These are phyloP conservation scores for Gossypium turneri DNA, from an alignment of 345 rosid species.

Conservation along the genomic window DNA sequence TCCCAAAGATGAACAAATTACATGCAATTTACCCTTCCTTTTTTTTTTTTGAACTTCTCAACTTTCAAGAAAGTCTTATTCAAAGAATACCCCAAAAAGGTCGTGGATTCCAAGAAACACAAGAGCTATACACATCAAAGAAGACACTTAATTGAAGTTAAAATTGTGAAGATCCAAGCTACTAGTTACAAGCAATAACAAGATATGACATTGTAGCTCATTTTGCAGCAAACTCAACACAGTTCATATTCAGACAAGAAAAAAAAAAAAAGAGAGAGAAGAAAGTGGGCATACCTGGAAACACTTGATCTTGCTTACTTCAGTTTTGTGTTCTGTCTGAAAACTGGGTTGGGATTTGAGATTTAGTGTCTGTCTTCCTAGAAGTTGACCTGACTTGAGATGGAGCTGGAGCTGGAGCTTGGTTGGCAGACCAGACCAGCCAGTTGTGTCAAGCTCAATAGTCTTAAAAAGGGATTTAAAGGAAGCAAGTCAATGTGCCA, in stretches of 20 bases:
- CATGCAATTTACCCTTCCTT: not conserved
- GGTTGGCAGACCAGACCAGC: not conserved
- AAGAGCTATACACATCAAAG: not conserved
- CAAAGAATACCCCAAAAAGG: not conserved
- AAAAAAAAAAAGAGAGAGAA: no score
- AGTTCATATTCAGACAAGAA: not conserved
- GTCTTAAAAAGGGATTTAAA: not conserved
- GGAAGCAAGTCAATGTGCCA: conserved; percentile 4
- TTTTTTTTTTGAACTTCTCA: not conserved
- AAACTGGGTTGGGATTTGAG: not conserved
- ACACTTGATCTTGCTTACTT: not conserved
- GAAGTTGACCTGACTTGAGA: not conserved
- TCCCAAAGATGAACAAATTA: not conserved
- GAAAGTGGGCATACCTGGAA: conserved; percentile 2
- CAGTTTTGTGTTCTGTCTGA: not conserved
- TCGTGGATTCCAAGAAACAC: not conserved
- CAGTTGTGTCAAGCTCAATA: not conserved
- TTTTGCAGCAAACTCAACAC: not conserved
- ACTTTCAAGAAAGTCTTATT: not conserved
- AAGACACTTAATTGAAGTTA: not conserved
- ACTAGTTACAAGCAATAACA: not conserved
- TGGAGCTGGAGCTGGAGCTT: not conserved
- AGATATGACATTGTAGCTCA: not conserved
- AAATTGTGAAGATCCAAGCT: not conserved
- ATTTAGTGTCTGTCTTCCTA: not conserved